Evolutionary conservation across 495 filamentous ascomycete species (phyloP).

Genomic region (Halenospora varia): DNA sequence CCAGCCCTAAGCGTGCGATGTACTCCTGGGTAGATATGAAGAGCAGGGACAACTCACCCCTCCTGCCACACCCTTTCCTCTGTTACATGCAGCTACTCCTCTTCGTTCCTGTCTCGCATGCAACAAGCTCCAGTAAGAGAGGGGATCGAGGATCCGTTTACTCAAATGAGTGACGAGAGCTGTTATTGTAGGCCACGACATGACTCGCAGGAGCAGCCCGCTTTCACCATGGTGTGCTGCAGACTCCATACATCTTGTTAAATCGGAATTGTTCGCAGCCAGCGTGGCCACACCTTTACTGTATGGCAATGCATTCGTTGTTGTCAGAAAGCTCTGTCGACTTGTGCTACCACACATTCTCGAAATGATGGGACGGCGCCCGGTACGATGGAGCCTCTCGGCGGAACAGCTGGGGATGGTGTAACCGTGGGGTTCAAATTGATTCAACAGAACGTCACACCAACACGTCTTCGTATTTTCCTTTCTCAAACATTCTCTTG

Average conservation of each 20-base stretch:
- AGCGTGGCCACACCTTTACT: neutral
- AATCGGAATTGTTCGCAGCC: neutral
- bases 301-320: neutral
- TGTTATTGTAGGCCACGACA: neutral
- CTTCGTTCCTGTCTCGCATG: neutral
- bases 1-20: too few relatives aligned
- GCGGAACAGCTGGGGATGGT: neutral
- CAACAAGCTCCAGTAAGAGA: neutral
- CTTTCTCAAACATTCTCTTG: neutral
- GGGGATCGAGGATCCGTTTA: neutral
- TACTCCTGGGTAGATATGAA: too few relatives aligned
- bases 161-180: neutral
- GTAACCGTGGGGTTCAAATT: neutral
- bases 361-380: neutral
- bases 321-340: too few relatives aligned
- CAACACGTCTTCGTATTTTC: neutral
- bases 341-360: neutral
- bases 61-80: too few relatives aligned
- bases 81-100: too few relatives aligned
- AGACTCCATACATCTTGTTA: neutral
- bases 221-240: neutral
- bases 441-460: neutral
- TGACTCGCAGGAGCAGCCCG: neutral
- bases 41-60: too few relatives aligned
- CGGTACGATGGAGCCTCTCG: neutral